Base-by-base conservation (phyloP, 305 asterid genomes). In the Plantago coronopus region DNA sequence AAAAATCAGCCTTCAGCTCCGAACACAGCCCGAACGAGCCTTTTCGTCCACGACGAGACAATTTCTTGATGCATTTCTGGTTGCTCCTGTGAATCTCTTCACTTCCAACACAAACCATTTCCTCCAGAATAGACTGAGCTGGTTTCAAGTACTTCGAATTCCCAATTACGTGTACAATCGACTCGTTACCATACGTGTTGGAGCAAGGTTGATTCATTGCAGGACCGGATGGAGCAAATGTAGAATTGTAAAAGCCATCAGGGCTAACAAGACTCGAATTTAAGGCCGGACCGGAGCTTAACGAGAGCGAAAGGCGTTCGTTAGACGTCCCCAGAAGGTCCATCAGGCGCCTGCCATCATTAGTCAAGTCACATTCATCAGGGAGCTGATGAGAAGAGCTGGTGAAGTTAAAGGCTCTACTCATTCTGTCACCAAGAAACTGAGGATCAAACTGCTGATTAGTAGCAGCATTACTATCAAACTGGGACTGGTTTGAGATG, bases 131-230 rank as follows among this genome's bases (percentile, higher is more conserved):
- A 20, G 76, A 68, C 56, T 87, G 96, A 17, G 86, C 79, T 6
- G 95, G 85, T 54, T 76, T 87, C 62, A 94, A 57, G 71, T 81
- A 94, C 48, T 77, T 87, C 4, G 99, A 89, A 73, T 69, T 65
- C 7, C 78, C 83, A 22, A 78, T 50, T 8, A 69, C 60, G n/a
- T 72, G 63, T 2, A 72, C 65, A 38, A 79, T 68, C 7, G 85
- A 50, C 56, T 83, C 95, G n/a, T 76, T 48, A 22, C 81, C 86
- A 15, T 75, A 75, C 17, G 76, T 69, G 11, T 62, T 72, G 17
- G 74, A 64, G 71, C 78, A 68, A 2, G 82, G 61, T 45, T 72
- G 83, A 31, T 54, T 79, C 45, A 69, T 17, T 18, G 74, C 48
- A 34, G 69, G 40, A 57, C 71, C 63, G 46, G 78, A 61, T 17